phyloP scores from a whole-genome alignment of 352 stramenopile genomes.

The Phytophthora foliorum region DNA sequence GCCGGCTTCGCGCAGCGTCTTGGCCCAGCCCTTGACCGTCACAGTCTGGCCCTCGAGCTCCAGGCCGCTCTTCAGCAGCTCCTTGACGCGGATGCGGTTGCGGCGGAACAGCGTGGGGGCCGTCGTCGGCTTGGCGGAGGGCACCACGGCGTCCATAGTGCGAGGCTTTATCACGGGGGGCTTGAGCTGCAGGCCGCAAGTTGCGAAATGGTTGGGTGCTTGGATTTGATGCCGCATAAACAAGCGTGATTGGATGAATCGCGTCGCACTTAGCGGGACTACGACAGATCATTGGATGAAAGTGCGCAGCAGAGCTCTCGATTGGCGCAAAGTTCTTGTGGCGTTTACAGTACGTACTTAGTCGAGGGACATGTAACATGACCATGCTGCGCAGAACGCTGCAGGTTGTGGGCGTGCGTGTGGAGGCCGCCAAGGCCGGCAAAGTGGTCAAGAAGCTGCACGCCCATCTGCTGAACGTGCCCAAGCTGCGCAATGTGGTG shows the following conservation, averaged over 20 bases:
- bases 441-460: constrained; percentile 70
- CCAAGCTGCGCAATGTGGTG: constrained; percentile 73
- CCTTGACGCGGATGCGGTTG: constrained; percentile 88
- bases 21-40: constrained; percentile 95
- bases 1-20: constrained; percentile 91
- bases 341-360: constrained; percentile 4
- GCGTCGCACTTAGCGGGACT: constrained; percentile 6
- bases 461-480: constrained; percentile 61
- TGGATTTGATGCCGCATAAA: constrained; percentile 17
- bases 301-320: background rate
- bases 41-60: constrained; percentile 86
- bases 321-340: constrained; percentile 37
- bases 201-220: constrained; percentile 41
- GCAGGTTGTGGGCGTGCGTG: constrained; percentile 68
- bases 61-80: constrained; percentile 71
- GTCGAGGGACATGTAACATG: constrained; percentile 30
- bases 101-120: constrained; percentile 79
- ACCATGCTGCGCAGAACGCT: constrained; percentile 61
- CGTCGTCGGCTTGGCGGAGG: constrained; percentile 48
- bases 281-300: constrained; percentile 5
- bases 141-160: constrained; percentile 64
- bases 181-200: constrained; percentile 12
- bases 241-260: constrained; percentile 35
- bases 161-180: constrained; percentile 4
- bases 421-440: constrained; percentile 73